Evolutionary conservation across 495 filamentous ascomycete genomes (phyloP).

Genomic region (Hypoxylon fragiforme): DNA sequence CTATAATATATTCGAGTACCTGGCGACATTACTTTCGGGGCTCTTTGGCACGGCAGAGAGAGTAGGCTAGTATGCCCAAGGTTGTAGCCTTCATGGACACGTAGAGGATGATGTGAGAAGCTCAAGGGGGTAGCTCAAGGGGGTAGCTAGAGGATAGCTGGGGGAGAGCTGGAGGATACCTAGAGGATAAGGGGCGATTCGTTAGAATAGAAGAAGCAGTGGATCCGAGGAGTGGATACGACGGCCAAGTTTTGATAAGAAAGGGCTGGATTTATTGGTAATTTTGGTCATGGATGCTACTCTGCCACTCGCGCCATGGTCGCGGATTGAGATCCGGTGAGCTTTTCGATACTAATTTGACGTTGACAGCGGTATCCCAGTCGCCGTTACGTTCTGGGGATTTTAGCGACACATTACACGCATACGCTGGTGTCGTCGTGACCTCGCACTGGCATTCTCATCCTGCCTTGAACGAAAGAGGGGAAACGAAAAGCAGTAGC

Average conservation of each 20-base stretch:
- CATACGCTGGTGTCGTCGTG: conserved; percentile 28
- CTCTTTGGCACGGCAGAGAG: no score
- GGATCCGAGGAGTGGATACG: conserved; percentile 23
- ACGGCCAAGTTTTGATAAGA: conserved; percentile 24
- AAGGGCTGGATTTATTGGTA: conserved; percentile 29
- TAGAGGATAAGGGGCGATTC: conserved; percentile 16
- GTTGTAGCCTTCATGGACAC: background rate
- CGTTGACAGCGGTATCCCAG: conserved; percentile 37
- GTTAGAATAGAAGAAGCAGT: conserved; percentile 17
- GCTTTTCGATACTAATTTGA: conserved; percentile 28
- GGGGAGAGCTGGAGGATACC: no score
- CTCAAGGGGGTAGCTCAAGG: no score
- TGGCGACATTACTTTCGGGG: no score
- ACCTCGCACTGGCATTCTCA: conserved; percentile 19
- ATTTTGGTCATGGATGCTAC: conserved; percentile 22
- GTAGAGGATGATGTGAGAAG: conserved; percentile 12
- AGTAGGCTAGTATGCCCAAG: conserved; percentile 6
- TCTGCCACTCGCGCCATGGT: conserved; percentile 21
- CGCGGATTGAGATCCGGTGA: conserved; percentile 27
- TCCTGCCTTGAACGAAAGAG: conserved; percentile 10
- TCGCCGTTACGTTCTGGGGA: conserved; percentile 26
- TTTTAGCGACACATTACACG: conserved; percentile 34
- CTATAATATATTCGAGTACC: no score
- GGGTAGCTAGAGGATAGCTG: no score
- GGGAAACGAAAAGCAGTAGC: background rate